phyloP scores from a whole-genome alignment of 2,329 filamentous ascomycete genomes.

The Fusarium luffae region DNA sequence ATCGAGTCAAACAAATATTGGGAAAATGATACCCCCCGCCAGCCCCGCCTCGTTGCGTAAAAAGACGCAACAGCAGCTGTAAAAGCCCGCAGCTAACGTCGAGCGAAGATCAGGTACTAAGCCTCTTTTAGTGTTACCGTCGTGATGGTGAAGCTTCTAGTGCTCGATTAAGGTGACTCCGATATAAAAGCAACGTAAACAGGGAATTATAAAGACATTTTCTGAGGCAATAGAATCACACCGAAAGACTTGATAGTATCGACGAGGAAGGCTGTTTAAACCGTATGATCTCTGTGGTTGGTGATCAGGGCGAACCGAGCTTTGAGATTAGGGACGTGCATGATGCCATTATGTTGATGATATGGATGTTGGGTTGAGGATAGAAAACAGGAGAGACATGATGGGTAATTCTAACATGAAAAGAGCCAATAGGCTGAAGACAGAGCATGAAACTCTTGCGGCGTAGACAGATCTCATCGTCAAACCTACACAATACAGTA shows the following conservation, averaged over 20 bases:
- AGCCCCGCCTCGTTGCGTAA: constrained; percentile 46
- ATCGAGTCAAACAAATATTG: constrained; percentile 10
- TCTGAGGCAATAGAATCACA: constrained; percentile 20
- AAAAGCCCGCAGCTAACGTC: constrained; percentile 37
- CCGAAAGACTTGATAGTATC: constrained; percentile 18
- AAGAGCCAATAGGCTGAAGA: constrained; percentile 1
- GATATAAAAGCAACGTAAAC: constrained; percentile 36
- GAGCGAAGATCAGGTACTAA: constrained; percentile 40
- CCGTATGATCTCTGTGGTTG: constrained; percentile 31
- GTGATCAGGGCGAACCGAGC: constrained; percentile 32
- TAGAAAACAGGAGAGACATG: not conserved
- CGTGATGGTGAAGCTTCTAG: constrained; percentile 35
- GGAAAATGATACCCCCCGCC: constrained; percentile 13
- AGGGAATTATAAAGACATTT: constrained; percentile 20
- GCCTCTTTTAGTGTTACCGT: constrained; percentile 29
- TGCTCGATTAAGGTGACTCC: constrained; percentile 31
- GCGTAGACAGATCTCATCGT: constrained; percentile 29
- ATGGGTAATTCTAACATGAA: constrained; percentile 16
- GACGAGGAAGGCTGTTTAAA: not conserved
- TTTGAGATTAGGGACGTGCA: constrained; percentile 25
- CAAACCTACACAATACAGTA: constrained; percentile 7
- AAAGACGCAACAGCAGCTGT: constrained; percentile 46
- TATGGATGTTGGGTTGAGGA: constrained; percentile 4
- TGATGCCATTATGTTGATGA: constrained; percentile 19
- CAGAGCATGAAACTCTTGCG: not conserved